Conservation (phyloP, 441 rosid species). For the Adansonia rubrostipa region DNA sequence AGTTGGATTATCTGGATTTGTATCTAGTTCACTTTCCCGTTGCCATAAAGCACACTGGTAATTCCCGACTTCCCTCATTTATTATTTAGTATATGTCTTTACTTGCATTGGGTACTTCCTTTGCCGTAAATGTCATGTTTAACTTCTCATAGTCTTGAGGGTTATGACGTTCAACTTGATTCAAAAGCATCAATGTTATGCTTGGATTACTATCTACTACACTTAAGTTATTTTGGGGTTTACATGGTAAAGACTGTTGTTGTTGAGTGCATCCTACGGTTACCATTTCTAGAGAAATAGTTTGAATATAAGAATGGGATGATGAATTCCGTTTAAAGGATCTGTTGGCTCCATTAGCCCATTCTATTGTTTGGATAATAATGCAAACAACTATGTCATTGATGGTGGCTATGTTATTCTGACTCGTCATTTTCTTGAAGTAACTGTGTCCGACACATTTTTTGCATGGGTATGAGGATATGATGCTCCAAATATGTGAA, state of each 20-base stretch:
- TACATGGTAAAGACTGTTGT: background rate
- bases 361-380: background rate
- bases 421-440: no score
- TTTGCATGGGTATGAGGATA: no score
- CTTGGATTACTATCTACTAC: background rate
- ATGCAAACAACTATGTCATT: background rate
- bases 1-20: slow-evolving; percentile 86
- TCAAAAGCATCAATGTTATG: background rate
- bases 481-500: no score
- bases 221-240: background rate
- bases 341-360: background rate
- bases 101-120: background rate
- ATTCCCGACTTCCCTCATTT: slow-evolving; percentile 24
- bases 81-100: background rate
- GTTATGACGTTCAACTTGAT: background rate
- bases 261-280: background rate
- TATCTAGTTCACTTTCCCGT: slow-evolving; percentile 89
- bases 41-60: slow-evolving; percentile 85
- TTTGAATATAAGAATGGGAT: background rate
- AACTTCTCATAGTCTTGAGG: background rate
- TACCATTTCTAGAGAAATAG: background rate
- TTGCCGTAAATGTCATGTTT: background rate
- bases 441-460: no score
- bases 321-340: slow-evolving; percentile 17
- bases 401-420: background rate